Base-by-base conservation (phyloP, 2,329 filamentous ascomycete genomes). In the Pseudomassariella vexata region DNA sequence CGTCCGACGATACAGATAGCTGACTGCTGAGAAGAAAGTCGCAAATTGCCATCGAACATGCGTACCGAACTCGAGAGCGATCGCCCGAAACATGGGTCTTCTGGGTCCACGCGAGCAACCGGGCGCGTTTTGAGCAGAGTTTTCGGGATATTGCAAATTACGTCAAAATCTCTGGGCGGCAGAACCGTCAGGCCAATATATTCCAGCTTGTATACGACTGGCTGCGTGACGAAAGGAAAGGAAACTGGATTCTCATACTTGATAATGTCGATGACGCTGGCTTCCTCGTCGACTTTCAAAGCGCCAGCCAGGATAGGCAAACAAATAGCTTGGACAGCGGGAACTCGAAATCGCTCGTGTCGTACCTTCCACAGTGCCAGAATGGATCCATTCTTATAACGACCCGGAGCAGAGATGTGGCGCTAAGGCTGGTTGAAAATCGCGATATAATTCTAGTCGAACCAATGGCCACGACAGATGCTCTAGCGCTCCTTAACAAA, bases 241-340 rank as follows among this genome's bases (percentile, higher is more conserved):
- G 48, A 12, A 37, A 24, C 26, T 64, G 58, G 60, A 11, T 53
- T 10, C 41, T 62, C 19, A 40, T 63, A 27, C 45, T 64, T 14
- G 57, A 64, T 24, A 60, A 54, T 36, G 56, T 52, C 24, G 57
- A 62, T 37, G 45, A 62, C 40, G 9, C 25, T 20, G 31, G 47
- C 8, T 38, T 56, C 5, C 50, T 57, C 21, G 49, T 51, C 25
- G 19, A 40, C 28, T 23, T 15, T 9, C 35, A 2, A 36, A 38
- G 9, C 16, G 43, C 15, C 19, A 35, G 16, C 9, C 3, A 33
- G 37, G 30, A 34, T 18, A 17, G 12, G 6, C 12, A 32, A 15
- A 7, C 10, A 10, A 15, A 23, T 24, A 25, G 15, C 30, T 36
- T 25, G 10, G 9, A 12, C n/a, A 16, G 23, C 19, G 19, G 2